Base-by-base conservation (phyloP, 2,329 filamentous ascomycete genomes). In the Scedosporium dehoogii region DNA sequence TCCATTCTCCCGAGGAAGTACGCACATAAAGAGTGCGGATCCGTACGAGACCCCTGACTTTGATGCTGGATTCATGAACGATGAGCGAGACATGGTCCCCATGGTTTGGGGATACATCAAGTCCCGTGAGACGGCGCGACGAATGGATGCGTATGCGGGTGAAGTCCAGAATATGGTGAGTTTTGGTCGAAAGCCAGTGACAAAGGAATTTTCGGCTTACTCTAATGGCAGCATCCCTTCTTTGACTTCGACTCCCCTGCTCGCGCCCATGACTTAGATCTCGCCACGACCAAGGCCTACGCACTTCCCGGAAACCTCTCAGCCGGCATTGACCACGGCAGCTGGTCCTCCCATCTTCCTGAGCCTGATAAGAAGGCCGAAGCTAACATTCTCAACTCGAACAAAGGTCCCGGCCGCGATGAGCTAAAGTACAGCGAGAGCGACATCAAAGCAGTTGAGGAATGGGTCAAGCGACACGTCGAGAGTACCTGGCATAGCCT, bases 91-190 rank as follows among this genome's bases (percentile, higher is more conserved):
- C 69, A 92, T 92, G 89, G 88, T 86, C 1, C 88, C 89, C 7
- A 91, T 90, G 86, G 88, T 92, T 5, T 92, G 89, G 89, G 86
- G 86, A 3, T 92, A 92, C 74, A 89, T 91, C 78, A 91, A 91
- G 76, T 90, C 86, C 2, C 86, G 89, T 63, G 89, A 91, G 79
- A 92, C 88, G 3, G 89, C 89, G 1, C 82, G 89, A 3, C 84
- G 88, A 66, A 91, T 91, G 89, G 82, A 87, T 27, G 85, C 88
- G 0, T 92, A 90, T 66, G 88, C 88, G 1, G 89, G 89, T 64
- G 89, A 92, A 71, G 88, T 90, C 5, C 75, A 81, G 67, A 75
- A 72, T 59, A 85, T 84, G 76, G 70, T 71, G 67, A 27, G 67
- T 42, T n/a, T 68, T 9, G 78, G 12, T 23, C 3, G 27, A 14